Percentiles rank a stretch among this genome's conserved stretches.
Evolutionary conservation across 1,284 basidiomycete genomes (phyloP).

Genomic region (Moesziomyces sp.): DNA sequence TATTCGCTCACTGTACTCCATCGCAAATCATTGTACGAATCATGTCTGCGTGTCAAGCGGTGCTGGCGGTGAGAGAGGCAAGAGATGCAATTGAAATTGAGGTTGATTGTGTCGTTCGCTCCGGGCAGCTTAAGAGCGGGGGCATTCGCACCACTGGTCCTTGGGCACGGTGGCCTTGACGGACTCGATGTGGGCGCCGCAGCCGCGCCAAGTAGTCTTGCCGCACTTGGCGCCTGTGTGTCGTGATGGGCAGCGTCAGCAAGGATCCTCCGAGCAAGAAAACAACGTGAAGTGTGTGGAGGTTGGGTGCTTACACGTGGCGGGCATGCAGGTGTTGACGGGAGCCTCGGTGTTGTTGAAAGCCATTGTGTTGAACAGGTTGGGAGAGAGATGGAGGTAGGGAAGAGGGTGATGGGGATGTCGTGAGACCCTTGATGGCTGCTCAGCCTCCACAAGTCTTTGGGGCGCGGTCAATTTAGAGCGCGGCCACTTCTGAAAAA

Average conservation of each 20-base stretch:
- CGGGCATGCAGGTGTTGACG: constrained; percentile 47
- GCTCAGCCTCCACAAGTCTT: background rate
- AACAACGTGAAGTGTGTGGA: background rate
- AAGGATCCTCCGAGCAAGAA: background rate
- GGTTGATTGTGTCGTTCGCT: too few relatives aligned
- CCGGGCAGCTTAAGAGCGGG: constrained; percentile 19
- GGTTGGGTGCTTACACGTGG: constrained; percentile 30
- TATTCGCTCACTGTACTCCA: background rate
- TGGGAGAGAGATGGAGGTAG: constrained; percentile 1
- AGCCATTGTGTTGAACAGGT: constrained; percentile 15
- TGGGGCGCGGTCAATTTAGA: constrained; percentile 1
- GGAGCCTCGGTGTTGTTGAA: constrained; percentile 15
- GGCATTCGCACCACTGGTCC: constrained; percentile 48
- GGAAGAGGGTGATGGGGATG: background rate
- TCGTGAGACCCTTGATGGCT: constrained; percentile 1
- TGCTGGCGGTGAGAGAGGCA: too few relatives aligned
- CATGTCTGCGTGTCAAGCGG: too few relatives aligned
- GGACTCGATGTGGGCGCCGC: constrained; percentile 49
- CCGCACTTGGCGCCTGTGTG: constrained; percentile 52
- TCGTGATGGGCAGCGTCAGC: background rate
- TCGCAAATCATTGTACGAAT: too few relatives aligned
- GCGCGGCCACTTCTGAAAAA: constrained; percentile 12
- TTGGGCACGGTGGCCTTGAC: constrained; percentile 40
- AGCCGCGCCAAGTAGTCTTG: constrained; percentile 55
- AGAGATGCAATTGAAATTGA: too few relatives aligned